A percentile compares a stretch with the other conserved stretches of the same genome.
These are phyloP conservation scores for Globisporangium irregulare DNA, from an alignment of 352 stramenopile species.

Conservation along the genomic window DNA sequence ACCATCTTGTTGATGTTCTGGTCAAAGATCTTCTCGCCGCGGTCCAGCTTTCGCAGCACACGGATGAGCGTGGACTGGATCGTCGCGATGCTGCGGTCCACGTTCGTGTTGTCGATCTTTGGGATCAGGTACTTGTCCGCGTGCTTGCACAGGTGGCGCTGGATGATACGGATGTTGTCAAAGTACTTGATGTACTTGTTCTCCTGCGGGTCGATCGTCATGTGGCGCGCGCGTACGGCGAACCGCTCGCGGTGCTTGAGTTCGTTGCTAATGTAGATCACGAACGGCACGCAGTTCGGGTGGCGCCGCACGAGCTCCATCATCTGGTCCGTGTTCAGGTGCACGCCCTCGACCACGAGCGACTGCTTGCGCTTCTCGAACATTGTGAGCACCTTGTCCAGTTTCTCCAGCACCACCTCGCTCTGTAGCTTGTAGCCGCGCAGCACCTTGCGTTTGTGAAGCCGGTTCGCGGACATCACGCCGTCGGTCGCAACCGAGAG, in stretches of 20 bases:
- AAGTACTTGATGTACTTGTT: constrained; percentile 93
- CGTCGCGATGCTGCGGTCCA: constrained; percentile 80
- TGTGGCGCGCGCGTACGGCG: constrained; percentile 78
- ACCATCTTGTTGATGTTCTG: constrained; percentile 82
- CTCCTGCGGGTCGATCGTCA: constrained; percentile 86
- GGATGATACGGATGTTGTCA: constrained; percentile 89
- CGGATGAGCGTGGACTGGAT: constrained; percentile 86
- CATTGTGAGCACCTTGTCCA: constrained; percentile 81
- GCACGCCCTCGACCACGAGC: constrained; percentile 84
- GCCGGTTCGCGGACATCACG: constrained; percentile 62
- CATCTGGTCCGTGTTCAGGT: constrained; percentile 84
- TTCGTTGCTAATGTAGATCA: constrained; percentile 90
- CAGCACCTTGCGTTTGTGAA: constrained; percentile 83
- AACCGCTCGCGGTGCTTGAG: constrained; percentile 86
- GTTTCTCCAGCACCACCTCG: constrained; percentile 78
- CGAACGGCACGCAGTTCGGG: constrained; percentile 81
- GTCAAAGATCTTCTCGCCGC: constrained; percentile 71
- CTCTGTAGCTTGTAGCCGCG: constrained; percentile 84
- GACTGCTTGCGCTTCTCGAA: constrained; percentile 81
- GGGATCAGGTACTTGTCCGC: constrained; percentile 83
- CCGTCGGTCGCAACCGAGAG: constrained; percentile 27
- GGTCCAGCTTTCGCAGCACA: constrained; percentile 75
- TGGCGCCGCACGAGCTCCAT: constrained; percentile 74
- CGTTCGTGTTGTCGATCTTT: constrained; percentile 89
- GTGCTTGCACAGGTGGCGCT: constrained; percentile 83